Conservation (phyloP, 495 filamentous ascomycete genomes). For the Immersiella caudata region DNA sequence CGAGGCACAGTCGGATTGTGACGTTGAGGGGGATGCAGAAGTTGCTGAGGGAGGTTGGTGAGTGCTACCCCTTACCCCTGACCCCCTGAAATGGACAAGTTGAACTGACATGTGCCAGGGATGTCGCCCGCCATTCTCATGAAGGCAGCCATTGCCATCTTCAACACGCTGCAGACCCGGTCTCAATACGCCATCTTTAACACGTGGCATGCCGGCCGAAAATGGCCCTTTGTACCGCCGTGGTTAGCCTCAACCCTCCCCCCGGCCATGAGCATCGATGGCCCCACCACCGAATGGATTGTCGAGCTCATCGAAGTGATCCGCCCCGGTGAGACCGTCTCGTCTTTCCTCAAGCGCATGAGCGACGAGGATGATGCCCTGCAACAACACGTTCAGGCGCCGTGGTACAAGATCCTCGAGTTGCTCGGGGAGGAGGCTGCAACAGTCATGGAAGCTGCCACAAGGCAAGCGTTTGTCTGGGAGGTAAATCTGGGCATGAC, state of each 20-base stretch:
- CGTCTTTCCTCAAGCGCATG: conserved; percentile 15
- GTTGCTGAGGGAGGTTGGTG: too few species aligned
- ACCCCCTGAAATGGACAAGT: background rate
- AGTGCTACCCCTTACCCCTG: conserved; percentile 25
- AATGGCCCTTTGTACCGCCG: conserved; percentile 33
- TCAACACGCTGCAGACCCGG: conserved; percentile 28
- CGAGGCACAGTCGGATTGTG: too few species aligned
- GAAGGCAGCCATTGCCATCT: conserved; percentile 28
- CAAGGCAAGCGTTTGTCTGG: conserved; percentile 29
- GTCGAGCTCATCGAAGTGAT: conserved; percentile 26
- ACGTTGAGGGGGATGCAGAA: too few species aligned
- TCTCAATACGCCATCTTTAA: conserved; percentile 28
- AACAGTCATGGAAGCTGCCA: conserved; percentile 22
- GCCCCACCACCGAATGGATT: conserved; percentile 27
- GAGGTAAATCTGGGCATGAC: conserved; percentile 22
- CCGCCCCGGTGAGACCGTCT: conserved; percentile 18
- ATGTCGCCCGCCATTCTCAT: conserved; percentile 20
- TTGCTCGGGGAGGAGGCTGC: conserved; percentile 26
- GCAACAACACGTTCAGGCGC: conserved; percentile 24
- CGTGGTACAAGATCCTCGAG: conserved; percentile 27
- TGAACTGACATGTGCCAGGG: too few species aligned
- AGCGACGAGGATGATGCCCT: conserved; percentile 17
- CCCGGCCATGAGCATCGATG: conserved; percentile 30
- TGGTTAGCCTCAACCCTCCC: conserved; percentile 27
- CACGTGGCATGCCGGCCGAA: conserved; percentile 24